Evolutionary conservation across 2,329 filamentous ascomycete species (phyloP), one percentile per base, ranked within the genome.

Genomic region (Penicillium vulpinum): DNA sequence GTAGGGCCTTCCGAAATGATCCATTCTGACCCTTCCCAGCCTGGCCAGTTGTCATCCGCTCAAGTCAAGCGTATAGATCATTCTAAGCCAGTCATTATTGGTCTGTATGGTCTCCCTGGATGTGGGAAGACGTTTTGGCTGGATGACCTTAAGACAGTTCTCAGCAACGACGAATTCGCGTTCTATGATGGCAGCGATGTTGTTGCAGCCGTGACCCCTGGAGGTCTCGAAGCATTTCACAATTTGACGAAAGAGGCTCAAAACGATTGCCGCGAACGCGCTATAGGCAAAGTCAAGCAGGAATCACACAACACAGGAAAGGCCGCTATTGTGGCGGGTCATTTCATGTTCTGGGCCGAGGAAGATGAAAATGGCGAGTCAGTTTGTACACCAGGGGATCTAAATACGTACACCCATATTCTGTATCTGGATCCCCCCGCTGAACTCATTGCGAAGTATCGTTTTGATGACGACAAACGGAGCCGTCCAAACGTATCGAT

Each of bases 341-440:
- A 88, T 64, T 81, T 75, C 64, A 81, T 81, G 73, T 81, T 87
- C 60, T 85, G 82, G 81, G 4, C 58, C 0, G 74, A 80, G 26
- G 53, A 43, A 6, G 43, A 67, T 24, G 35, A 55, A 5, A 21
- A 11, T n/a, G 70, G 66, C 31, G 18, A 66, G 0, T 16, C 59
- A 6, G 76, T 83, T 0, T 76, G 69, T 49, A 86, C 81, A 0
- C 11, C 68, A 2, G 70, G 63, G 8, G 84, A 88, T 54, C 47
- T 79, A 4, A 41, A 73, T 0, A 75, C 68, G 0, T 88, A 78
- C 65, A 85, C 83, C 0, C 83, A 88, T 61, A 82, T 88, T 15
- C 41, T 88, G 13, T 87, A 88, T 62, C 63, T 88, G 28, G 69
- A 82, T 41, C 63, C 77, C 1, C 62, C 73, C 2, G 59, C 74